phyloP scores from a whole-genome alignment of 352 stramenopile species.

The Globisporangium orthogonon region DNA sequence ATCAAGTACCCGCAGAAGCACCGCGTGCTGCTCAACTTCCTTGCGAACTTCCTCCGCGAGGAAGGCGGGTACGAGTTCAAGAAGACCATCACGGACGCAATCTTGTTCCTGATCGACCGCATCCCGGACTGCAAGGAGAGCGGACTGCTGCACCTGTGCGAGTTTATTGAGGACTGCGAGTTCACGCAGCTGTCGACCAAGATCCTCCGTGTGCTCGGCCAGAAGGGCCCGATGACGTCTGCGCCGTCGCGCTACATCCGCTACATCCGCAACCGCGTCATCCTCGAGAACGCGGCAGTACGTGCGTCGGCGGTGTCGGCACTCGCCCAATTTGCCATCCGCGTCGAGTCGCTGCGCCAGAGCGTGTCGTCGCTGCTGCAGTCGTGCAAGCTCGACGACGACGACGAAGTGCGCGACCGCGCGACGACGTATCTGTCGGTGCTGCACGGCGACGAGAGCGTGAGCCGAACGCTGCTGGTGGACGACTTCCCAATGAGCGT shows the following conservation, averaged over 20 bases:
- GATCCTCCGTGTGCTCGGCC: conserved; percentile 95
- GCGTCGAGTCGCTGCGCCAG: conserved; percentile 88
- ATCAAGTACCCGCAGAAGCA: conserved; percentile 98
- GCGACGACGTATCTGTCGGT: conserved; percentile 87
- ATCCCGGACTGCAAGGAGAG: conserved; percentile 97
- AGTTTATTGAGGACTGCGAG: conserved; percentile 99
- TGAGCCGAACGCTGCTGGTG: conserved; percentile 49
- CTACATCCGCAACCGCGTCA: conserved; percentile 99
- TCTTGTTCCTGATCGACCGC: conserved; percentile 94
- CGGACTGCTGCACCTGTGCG: conserved; percentile 96
- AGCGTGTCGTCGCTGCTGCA: conserved; percentile 95
- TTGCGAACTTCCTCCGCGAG: conserved; percentile 96
- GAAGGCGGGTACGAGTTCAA: conserved; percentile 99
- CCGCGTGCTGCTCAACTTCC: conserved; percentile 95
- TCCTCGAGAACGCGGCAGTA: conserved; percentile 97
- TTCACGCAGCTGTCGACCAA: conserved; percentile 88
- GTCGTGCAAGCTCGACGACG: conserved; percentile 94
- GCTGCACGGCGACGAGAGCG: conserved; percentile 50
- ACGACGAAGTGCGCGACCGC: conserved; percentile 96
- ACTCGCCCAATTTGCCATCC: conserved; percentile 95
- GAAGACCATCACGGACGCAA: conserved; percentile 97
- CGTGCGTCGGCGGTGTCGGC: conserved; percentile 95
- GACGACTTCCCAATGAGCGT: conserved; percentile 80
- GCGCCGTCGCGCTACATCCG: conserved; percentile 97
- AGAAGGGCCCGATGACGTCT: conserved; percentile 92